Base-by-base conservation (phyloP, 163 green algal genomes). In the Scenedesmus sp. region DNA sequence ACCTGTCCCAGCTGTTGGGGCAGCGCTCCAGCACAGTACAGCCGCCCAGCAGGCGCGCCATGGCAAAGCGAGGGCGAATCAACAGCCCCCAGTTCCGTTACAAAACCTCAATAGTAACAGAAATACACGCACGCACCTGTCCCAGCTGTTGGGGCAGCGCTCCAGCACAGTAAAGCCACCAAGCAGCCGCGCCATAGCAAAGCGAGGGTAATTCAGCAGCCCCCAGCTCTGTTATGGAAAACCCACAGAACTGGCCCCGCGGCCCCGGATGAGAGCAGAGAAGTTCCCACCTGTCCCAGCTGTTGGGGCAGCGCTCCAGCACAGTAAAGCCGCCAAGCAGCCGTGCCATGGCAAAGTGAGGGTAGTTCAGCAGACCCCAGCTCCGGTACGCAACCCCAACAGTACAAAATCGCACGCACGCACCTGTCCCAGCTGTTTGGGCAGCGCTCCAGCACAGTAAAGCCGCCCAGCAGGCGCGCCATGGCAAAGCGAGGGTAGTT, bases 1-100 rank as follows among this genome's bases (percentile, higher is more conserved):
- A 93, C 94, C 89, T 94, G 87, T 95, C 85, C 94, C 94, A 96
- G 62, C 92, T 94, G 88, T 94, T 90, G 20, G 91, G 94, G 86
- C 56, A 89, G 10, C 20, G 70, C 54, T 94, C 92, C 20, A 91
- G 66, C 6, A 94, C 77, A 67, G 88, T 93, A 23, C 89, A 76
- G 7, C 87, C 89, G 18, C 94, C 93, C 0, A 85, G 77, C 1
- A 93, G 91, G 2, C 93, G 89, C n/a, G 59, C 89, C 7, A 95
- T 86, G 9, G 92, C 92, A 13, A 95, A 92, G 1, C 73, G 67
- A 16, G 74, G 67, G n/a, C 79, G 88, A 12, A 73, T 91, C 18
- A 95, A 46, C 0, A 46, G 34, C 34, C 34, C 34, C 34, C 34
- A 46, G 34, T 46, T 46, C 34, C 34, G 34, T 46, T 46, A 46